Evolutionary conservation across 2,329 filamentous ascomycete genomes (phyloP), one percentile per base, ranked within the genome.

Genomic region (Exophiala calicioides): DNA sequence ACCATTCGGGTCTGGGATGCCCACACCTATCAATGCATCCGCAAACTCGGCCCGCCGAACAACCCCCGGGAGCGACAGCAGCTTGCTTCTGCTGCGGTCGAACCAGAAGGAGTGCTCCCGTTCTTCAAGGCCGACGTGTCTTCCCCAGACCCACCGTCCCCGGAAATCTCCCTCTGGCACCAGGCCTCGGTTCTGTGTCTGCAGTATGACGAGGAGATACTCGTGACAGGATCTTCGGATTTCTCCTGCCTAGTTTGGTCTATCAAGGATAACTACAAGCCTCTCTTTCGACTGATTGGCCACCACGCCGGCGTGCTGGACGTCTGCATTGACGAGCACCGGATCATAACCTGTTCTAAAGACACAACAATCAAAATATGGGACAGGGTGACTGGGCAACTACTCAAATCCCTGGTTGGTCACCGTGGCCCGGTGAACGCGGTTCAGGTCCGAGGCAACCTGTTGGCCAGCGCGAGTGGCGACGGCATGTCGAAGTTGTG

Each of bases 1-100:
- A 97, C 93, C 0, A 93, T 98, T 58, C 86, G 93, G 39, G 82
- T 98, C 23, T 98, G 93, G 93, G 89, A 97, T 67, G 86, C 95
- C 73, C 84, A 87, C 59, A 95, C 88, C 7, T 86, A 89, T 64
- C 78, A 87, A 58, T 98, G 93, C 66, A 77, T 82, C 41, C 84
- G 91, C 50, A 81, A 97, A 35, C 91, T 98, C 59, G 91, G 91
- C 1, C 77, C 79, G 4, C 87, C 90, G 1, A 82, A 88, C 57
- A 61, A 70, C 85, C 60, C 70, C 75, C 58, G 66, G 77, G 62
- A 62, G 68, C 32, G 64, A 69, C n/a, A 70, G 41, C 76, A 6
- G 67, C 68, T 19, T 80, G 83, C 64, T 81, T 55, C 79, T 81
- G 44, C 66, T 64, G 45, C 63, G 30, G 55, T 57, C 26, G 57